These are phyloP conservation scores for Cetraspora pellucida DNA, from an alignment of 192 early-diverging fungal genomes.

Conservation along the genomic window DNA sequence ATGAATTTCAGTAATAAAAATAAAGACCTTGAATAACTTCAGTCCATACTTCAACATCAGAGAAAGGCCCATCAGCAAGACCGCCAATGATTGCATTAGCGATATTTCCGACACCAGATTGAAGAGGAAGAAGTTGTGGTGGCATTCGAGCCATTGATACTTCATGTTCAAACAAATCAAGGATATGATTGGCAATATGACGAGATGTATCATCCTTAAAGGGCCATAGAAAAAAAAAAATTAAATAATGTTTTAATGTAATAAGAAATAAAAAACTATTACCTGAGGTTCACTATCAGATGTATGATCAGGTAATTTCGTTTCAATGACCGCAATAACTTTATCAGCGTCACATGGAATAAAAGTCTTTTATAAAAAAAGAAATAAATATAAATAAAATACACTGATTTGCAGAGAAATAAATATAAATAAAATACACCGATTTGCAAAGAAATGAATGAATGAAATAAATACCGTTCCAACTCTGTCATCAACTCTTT, in stretches of 20 bases:
- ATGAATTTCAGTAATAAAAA: background rate
- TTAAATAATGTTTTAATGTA: no score
- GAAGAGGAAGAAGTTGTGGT: slow-evolving; percentile 40
- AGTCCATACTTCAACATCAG: slow-evolving; percentile 48
- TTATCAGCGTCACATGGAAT: slow-evolving; percentile 47
- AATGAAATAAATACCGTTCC: slow-evolving; percentile 32
- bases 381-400: background rate
- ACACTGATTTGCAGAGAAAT: background rate
- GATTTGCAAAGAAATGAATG: background rate
- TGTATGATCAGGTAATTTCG: slow-evolving; percentile 40
- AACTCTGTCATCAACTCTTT: slow-evolving; percentile 44
- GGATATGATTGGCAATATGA: slow-evolving; percentile 42
- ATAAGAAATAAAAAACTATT: no score
- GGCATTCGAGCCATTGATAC: slow-evolving; percentile 45
- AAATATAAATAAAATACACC: background rate
- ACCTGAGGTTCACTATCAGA: background rate
- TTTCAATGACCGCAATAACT: slow-evolving; percentile 44
- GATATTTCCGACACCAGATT: slow-evolving; percentile 51
- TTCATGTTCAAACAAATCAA: slow-evolving; percentile 48
- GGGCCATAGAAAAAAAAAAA: no score
- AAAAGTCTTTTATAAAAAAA: slow-evolving; percentile 29
- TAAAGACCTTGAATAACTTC: slow-evolving; percentile 42
- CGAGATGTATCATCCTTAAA: slow-evolving; percentile 33
- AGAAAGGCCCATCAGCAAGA: slow-evolving; percentile 42
- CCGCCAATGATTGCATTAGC: slow-evolving; percentile 51